These are phyloP conservation scores for Kwoniella heveanensis DNA, from an alignment of 768 basidiomycete species.

Conservation along the genomic window DNA sequence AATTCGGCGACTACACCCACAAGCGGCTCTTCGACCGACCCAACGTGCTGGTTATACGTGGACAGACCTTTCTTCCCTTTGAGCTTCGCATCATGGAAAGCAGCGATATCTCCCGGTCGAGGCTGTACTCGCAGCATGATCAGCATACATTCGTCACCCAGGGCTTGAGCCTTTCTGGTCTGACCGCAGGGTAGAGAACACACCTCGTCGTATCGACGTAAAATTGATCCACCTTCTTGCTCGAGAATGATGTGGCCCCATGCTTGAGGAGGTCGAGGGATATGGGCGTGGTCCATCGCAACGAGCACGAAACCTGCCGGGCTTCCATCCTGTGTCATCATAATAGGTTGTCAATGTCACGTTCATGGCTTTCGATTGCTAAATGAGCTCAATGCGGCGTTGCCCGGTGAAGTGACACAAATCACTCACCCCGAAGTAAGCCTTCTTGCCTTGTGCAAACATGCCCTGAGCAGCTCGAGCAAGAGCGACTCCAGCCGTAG, in stretches of 20 bases:
- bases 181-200: conserved; percentile 9
- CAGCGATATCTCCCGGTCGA: conserved; percentile 77
- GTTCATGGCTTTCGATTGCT: not conserved
- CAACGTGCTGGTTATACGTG: conserved; percentile 67
- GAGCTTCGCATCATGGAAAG: conserved; percentile 72
- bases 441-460: conserved; percentile 74
- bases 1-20: conserved; percentile 79
- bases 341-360: not conserved
- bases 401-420: conserved; percentile 14
- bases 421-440: conserved; percentile 65
- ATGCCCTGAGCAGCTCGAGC: conserved; percentile 69
- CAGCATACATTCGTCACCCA: too few relatives aligned
- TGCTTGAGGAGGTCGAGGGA: conserved; percentile 56
- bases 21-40: conserved; percentile 62
- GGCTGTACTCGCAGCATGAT: conserved; percentile 21
- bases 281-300: conserved; percentile 65
- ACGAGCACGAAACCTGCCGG: conserved; percentile 74
- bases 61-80: conserved; percentile 77
- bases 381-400: not conserved
- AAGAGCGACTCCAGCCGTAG: conserved; percentile 73
- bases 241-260: conserved; percentile 73
- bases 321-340: conserved; percentile 66
- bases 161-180: too few relatives aligned
- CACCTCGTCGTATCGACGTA: conserved; percentile 69
- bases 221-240: conserved; percentile 69